Percentiles rank a stretch among this genome's conserved stretches.
These are phyloP conservation scores for Pythium dissimile DNA, from an alignment of 352 stramenopile genomes.

Conservation along the genomic window DNA sequence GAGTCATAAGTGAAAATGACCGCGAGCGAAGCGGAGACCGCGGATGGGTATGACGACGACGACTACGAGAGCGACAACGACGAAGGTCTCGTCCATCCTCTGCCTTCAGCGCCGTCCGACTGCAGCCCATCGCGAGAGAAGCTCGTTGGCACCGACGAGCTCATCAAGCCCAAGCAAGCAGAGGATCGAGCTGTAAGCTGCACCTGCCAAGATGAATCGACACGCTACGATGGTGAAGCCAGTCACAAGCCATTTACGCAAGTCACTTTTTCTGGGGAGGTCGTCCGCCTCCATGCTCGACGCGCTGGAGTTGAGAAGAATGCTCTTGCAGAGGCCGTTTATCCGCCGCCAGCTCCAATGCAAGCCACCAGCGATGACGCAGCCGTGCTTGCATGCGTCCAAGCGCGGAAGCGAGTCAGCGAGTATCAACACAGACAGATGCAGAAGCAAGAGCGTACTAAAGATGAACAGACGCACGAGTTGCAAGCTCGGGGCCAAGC, in stretches of 20 bases:
- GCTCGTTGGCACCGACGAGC: not conserved
- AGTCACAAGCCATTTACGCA: not conserved
- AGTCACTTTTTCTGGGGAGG: not conserved
- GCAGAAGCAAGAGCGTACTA: not conserved
- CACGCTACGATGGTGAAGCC: too few species aligned
- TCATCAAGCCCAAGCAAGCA: not conserved
- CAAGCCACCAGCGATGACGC: not conserved
- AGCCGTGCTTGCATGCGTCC: not conserved
- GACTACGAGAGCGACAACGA: constrained; percentile 9
- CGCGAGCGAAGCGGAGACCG: not conserved
- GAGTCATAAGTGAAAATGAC: too few species aligned
- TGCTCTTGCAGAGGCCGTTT: too few species aligned
- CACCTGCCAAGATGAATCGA: too few species aligned
- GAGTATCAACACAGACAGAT: constrained; percentile 2
- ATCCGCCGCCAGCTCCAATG: not conserved
- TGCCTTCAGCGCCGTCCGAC: not conserved
- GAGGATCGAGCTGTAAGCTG: too few species aligned
- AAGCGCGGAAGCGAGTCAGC: constrained; percentile 3
- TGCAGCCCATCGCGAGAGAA: not conserved
- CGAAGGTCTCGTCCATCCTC: constrained; percentile 10
- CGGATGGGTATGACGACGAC: constrained; percentile 6
- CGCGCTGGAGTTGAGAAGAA: not conserved
- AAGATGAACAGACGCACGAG: not conserved
- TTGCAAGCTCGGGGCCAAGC: constrained; percentile 27
- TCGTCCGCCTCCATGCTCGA: constrained; percentile 8